phyloP scores from a whole-genome alignment of 2,329 filamentous ascomycete genomes.

The Hymenoscyphus fraxineus region DNA sequence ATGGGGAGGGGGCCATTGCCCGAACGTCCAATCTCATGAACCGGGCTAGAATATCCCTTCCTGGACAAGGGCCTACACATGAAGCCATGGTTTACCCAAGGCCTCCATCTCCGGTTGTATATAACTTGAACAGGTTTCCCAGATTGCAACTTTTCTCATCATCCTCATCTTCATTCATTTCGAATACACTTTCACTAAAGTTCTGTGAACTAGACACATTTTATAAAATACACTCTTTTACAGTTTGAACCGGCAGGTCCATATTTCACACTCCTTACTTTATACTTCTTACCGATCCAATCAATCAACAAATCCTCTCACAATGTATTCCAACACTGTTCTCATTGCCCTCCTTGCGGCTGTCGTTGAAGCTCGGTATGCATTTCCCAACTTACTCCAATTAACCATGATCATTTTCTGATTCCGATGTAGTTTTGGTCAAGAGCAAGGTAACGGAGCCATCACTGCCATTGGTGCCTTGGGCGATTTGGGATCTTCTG shows the following conservation, averaged over 20 bases:
- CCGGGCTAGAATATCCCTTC: not conserved
- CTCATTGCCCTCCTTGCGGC: conserved; percentile 14
- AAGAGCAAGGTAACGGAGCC: conserved; percentile 52
- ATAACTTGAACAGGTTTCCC: not conserved
- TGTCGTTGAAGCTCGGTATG: conserved; percentile 33
- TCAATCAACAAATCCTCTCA: conserved; percentile 3
- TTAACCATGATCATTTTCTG: not conserved
- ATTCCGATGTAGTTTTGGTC: conserved; percentile 48
- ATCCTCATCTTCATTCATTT: conserved; percentile 12
- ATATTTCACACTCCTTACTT: conserved; percentile 11
- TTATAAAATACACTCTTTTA: conserved; percentile 22
- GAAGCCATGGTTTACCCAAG: not conserved
- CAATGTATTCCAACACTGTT: conserved; percentile 11
- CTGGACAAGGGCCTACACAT: not conserved
- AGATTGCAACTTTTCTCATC: not conserved
- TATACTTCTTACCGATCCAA: conserved; percentile 12
- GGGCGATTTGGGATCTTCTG: conserved; percentile 51
- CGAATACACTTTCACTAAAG: conserved; percentile 27
- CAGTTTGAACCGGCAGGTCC: conserved; percentile 28
- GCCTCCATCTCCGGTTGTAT: not conserved
- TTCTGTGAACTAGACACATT: conserved; percentile 34
- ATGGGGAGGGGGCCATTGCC: not conserved
- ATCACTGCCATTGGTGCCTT: conserved; percentile 53
- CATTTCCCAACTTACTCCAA: not conserved
- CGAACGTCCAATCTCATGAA: not conserved